phyloP scores from a whole-genome alignment of 495 filamentous ascomycete species.

The Talaromyces liani region DNA sequence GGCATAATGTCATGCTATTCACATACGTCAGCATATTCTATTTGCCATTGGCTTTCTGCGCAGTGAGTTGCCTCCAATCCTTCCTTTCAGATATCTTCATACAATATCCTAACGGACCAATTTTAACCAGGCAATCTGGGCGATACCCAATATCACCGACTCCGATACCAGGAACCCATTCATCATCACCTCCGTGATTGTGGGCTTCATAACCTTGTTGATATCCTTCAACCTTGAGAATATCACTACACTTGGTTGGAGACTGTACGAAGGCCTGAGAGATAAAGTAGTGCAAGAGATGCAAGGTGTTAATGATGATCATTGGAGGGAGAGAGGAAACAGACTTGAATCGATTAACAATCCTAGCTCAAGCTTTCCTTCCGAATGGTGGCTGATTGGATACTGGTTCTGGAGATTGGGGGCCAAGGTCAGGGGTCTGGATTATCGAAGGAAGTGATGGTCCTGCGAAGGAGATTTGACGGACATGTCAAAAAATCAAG shows the following conservation, averaged over 20 bases:
- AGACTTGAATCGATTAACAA: background rate
- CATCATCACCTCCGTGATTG: constrained; percentile 6
- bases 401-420: background rate
- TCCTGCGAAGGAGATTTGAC: background rate
- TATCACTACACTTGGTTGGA: background rate
- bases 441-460: background rate
- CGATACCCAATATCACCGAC: constrained; percentile 8
- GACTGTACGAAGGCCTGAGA: background rate
- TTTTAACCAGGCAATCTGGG: constrained; percentile 13
- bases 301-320: background rate
- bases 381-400: constrained; percentile 1
- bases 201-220: constrained; percentile 10
- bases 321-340: constrained; percentile 2
- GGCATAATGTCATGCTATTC: constrained; percentile 28
- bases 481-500: background rate
- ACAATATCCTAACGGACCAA: constrained; percentile 7
- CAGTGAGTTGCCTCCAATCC: constrained; percentile 3
- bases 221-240: background rate
- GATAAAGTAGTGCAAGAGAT: constrained; percentile 1
- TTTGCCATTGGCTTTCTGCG: constrained; percentile 25
- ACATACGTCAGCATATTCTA: constrained; percentile 32
- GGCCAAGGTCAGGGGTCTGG: background rate
- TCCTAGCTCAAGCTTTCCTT: background rate
- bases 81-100: background rate
- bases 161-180: background rate